These are phyloP conservation scores for Ophiostoma quercus DNA, from an alignment of 2,329 filamentous ascomycete species.

Conservation along the genomic window DNA sequence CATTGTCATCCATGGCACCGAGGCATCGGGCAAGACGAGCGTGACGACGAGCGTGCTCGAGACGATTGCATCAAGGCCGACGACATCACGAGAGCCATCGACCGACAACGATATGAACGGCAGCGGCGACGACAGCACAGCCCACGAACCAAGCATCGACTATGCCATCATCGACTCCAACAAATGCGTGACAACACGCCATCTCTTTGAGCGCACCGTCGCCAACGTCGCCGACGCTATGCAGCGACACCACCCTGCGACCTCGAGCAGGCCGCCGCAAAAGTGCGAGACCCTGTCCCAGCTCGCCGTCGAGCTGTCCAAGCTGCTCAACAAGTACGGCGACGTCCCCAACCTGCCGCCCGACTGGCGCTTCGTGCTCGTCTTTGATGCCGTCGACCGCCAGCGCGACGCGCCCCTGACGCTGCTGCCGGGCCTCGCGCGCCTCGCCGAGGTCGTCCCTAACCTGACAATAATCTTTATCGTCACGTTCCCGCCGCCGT, in stretches of 20 bases:
- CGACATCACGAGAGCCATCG: conserved; percentile 18
- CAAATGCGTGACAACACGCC: conserved; percentile 73
- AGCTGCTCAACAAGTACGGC: conserved; percentile 51
- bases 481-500: conserved; percentile 63
- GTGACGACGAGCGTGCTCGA: conserved; percentile 60
- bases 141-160: conserved; percentile 38
- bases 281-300: conserved; percentile 74
- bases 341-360: conserved; percentile 31
- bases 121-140: conserved; percentile 45
- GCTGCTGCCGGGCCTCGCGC: conserved; percentile 71
- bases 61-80: conserved; percentile 31
- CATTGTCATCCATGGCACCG: conserved; percentile 75
- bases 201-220: conserved; percentile 68
- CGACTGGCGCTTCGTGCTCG: conserved; percentile 64
- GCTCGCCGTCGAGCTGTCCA: conserved; percentile 65
- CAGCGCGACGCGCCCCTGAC: conserved; percentile 76
- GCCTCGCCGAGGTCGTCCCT: conserved; percentile 76
- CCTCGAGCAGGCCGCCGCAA: conserved; percentile 42
- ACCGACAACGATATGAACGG: conserved; percentile 39
- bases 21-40: conserved; percentile 79
- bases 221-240: conserved; percentile 53
- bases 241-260: conserved; percentile 23
- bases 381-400: conserved; percentile 81
- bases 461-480: conserved; percentile 72
- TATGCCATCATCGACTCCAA: conserved; percentile 62